Conservation (phyloP, 352 stramenopile species). For the Globisporangium apiculatum region DNA sequence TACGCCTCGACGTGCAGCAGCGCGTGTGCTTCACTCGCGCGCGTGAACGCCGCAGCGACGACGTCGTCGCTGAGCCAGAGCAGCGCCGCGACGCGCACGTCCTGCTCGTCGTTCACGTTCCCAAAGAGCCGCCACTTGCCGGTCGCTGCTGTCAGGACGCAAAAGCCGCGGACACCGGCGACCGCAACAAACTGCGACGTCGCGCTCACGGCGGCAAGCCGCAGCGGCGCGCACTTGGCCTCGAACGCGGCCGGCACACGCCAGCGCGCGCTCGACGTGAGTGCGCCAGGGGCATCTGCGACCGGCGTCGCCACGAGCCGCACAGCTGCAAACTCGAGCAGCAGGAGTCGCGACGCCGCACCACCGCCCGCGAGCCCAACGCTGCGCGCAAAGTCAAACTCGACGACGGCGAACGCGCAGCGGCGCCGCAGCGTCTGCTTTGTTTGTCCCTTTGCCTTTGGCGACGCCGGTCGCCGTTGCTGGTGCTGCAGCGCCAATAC, state of each 20-base stretch:
- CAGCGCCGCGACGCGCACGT: constrained; percentile 57
- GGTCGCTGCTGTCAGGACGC: constrained; percentile 52
- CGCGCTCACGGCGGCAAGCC: constrained; percentile 42
- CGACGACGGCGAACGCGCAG: constrained; percentile 31
- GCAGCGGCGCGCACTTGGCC: constrained; percentile 51
- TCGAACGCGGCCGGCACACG: constrained; percentile 53
- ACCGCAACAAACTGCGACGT: constrained; percentile 61
- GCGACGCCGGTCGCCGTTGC: constrained; percentile 13
- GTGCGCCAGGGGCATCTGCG: constrained; percentile 53
- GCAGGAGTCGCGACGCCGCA: constrained; percentile 31
- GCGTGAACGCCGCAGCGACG: constrained; percentile 56
- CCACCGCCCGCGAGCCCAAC: constrained; percentile 34
- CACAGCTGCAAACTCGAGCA: constrained; percentile 49
- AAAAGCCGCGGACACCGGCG: constrained; percentile 67
- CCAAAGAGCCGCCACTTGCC: constrained; percentile 81
- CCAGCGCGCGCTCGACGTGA: constrained; percentile 57
- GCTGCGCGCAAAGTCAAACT: constrained; percentile 61
- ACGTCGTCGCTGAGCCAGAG: constrained; percentile 61
- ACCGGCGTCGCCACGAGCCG: constrained; percentile 40
- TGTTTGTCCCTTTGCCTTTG: background rate
- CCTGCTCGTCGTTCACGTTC: constrained; percentile 80
- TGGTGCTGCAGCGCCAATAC: constrained; percentile 15
- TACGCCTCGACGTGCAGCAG: constrained; percentile 60
- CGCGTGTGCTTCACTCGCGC: constrained; percentile 45
- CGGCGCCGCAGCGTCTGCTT: constrained; percentile 12